A percentile compares a stretch with the other conserved stretches of the same genome.
phyloP scores from a whole-genome alignment of 106 monocot species.

The Phalaenopsis aphrodite region DNA sequence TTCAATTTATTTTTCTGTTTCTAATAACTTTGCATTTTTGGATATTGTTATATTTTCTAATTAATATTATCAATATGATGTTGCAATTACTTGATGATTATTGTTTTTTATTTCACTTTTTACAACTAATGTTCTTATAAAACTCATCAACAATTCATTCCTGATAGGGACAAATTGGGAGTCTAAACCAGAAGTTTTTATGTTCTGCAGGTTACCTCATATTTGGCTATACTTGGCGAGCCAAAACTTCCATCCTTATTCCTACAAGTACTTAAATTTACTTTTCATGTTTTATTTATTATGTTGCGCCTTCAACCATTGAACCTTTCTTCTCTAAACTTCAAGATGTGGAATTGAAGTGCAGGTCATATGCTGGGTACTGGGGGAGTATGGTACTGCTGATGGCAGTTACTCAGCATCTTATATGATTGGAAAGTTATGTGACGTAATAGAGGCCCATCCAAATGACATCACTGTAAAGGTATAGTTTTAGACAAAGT shows the following conservation, averaged over 20 bases:
- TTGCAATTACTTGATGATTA: neutral
- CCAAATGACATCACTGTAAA: conserved; percentile 72
- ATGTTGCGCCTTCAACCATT: conserved; percentile 1
- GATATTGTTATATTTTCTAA: neutral
- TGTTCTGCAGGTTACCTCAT: conserved; percentile 74
- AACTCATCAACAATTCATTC: conserved; percentile 4
- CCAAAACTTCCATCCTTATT: conserved; percentile 95
- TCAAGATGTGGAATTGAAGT: conserved; percentile 13
- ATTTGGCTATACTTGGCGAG: conserved; percentile 80
- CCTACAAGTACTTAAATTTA: conserved; percentile 57
- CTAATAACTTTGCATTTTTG: neutral
- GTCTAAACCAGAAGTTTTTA: neutral
- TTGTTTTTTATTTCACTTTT: neutral
- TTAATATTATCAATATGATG: neutral
- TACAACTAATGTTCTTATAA: neutral
- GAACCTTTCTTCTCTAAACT: conserved; percentile 1
- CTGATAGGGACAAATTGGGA: neutral
- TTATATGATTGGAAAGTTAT: conserved; percentile 84
- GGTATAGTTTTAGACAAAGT: conserved; percentile 25
- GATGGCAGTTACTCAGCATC: conserved; percentile 94
- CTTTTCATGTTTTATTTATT: conserved; percentile 3
- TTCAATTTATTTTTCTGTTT: neutral
- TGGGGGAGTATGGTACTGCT: conserved; percentile 94
- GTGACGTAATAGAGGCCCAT: conserved; percentile 87
- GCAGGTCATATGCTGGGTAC: conserved; percentile 97